A percentile compares a stretch with the other conserved stretches of the same genome.
Evolutionary conservation across 1,284 basidiomycete genomes (phyloP).

Genomic region (Ustilago tritici): DNA sequence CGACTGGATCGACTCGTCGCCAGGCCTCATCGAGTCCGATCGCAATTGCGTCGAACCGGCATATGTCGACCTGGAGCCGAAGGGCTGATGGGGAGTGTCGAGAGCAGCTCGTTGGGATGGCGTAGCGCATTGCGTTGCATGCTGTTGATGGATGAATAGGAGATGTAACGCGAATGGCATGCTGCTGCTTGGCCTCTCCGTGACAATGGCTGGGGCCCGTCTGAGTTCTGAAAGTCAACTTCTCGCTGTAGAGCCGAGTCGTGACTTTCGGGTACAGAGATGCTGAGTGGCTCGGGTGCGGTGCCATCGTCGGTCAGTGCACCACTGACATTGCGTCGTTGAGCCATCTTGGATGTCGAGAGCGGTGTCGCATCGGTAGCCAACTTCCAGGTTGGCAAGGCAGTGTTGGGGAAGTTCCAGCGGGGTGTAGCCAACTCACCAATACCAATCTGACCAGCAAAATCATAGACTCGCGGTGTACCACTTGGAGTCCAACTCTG

Average conservation of each 20-base stretch:
- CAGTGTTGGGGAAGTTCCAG: slow-evolving; percentile 74
- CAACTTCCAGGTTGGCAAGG: slow-evolving; percentile 27
- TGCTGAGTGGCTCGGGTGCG: slow-evolving; percentile 24
- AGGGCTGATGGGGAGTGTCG: slow-evolving; percentile 35
- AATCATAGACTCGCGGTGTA: slow-evolving; percentile 74
- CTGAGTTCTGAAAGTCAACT: slow-evolving; percentile 7
- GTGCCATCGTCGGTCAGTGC: slow-evolving; percentile 45
- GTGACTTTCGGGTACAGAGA: slow-evolving; percentile 26
- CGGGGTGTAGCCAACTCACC: slow-evolving; percentile 97
- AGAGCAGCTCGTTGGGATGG: slow-evolving; percentile 25
- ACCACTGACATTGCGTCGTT: slow-evolving; percentile 39
- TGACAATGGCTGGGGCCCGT: slow-evolving; percentile 11
- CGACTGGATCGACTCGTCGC: slow-evolving; percentile 21
- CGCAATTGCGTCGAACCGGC: slow-evolving; percentile 18
- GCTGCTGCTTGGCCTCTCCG: slow-evolving; percentile 20
- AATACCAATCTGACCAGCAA: slow-evolving; percentile 88
- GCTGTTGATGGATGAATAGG: slow-evolving; percentile 57
- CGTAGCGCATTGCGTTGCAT: slow-evolving; percentile 31
- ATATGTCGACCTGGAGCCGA: slow-evolving; percentile 35
- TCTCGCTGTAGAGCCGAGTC: slow-evolving; percentile 16
- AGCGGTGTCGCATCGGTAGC: slow-evolving; percentile 26
- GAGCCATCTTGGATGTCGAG: slow-evolving; percentile 24
- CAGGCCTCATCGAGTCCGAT: slow-evolving; percentile 22
- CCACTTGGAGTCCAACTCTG: slow-evolving; percentile 28
- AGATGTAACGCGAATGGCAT: slow-evolving; percentile 63